Conservation (phyloP, 805 yeast species). For the Blastobotrys robertii region DNA sequence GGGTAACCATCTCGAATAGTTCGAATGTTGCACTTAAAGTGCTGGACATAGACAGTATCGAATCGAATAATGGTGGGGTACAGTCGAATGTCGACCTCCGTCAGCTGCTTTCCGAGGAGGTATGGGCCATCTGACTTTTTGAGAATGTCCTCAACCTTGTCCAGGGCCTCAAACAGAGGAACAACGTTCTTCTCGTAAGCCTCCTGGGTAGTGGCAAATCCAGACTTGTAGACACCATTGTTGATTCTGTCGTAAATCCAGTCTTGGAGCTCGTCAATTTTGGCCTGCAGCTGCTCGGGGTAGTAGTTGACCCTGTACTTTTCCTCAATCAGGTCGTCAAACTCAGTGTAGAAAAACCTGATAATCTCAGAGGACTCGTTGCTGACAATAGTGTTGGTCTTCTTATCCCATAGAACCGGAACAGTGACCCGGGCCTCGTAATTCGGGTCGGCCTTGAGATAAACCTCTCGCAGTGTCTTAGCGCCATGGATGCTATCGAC, state of each 20-base stretch:
- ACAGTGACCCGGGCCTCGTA: conserved; percentile 83
- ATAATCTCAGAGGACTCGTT: conserved; percentile 88
- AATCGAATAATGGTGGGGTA: conserved; percentile 83
- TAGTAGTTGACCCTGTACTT: conserved; percentile 50
- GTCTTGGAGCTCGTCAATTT: conserved; percentile 68
- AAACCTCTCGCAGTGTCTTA: conserved; percentile 57
- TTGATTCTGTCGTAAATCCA: conserved; percentile 82
- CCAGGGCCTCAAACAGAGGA: conserved; percentile 56
- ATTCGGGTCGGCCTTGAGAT: conserved; percentile 63
- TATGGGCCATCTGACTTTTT: conserved; percentile 31
- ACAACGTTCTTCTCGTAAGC: conserved; percentile 63
- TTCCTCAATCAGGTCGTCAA: conserved; percentile 37
- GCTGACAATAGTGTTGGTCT: conserved; percentile 73
- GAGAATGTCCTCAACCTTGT: conserved; percentile 57
- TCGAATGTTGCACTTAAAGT: conserved; percentile 84
- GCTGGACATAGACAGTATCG: conserved; percentile 90
- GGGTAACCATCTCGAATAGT: conserved; percentile 78
- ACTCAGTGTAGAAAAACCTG: conserved; percentile 70
- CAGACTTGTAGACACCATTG: conserved; percentile 89
- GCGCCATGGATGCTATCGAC: conserved; percentile 53
- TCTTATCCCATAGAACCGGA: conserved; percentile 87
- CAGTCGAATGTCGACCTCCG: conserved; percentile 86
- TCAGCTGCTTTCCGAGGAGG: conserved; percentile 54
- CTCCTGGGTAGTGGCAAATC: conserved; percentile 78
- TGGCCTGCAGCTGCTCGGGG: conserved; percentile 42